phyloP scores from a whole-genome alignment of 176 grass and related monocot genomes.

The Oryza australiensis region DNA sequence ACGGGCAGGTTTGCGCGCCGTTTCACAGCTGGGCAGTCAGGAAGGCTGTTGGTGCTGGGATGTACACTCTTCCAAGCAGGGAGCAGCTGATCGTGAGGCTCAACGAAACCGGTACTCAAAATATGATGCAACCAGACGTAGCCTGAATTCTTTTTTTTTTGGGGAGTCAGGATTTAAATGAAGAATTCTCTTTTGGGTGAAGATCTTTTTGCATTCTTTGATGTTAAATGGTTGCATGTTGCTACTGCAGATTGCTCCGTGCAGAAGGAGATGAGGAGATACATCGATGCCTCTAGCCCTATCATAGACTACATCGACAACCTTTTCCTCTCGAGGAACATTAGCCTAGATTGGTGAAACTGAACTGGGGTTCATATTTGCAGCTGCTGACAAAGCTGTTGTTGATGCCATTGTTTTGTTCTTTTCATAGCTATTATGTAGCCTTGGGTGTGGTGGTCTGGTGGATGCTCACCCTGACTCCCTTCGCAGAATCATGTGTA shows the following conservation, averaged over 20 bases:
- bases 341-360: constrained; percentile 91
- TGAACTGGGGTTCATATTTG: constrained; percentile 26
- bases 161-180: not conserved
- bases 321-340: constrained; percentile 83
- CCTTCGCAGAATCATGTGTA: constrained; percentile 27
- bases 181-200: not conserved
- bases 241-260: constrained; percentile 70
- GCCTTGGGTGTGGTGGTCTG: constrained; percentile 17
- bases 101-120: constrained; percentile 72
- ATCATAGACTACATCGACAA: constrained; percentile 86
- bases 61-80: constrained; percentile 89
- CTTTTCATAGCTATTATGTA: constrained; percentile 29
- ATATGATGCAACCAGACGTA: not conserved
- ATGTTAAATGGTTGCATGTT: not conserved
- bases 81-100: constrained; percentile 74
- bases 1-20: constrained; percentile 91
- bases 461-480: constrained; percentile 32
- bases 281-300: too few relatives aligned
- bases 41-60: constrained; percentile 85
- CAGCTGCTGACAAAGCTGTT: constrained; percentile 11
- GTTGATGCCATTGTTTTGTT: constrained; percentile 36
- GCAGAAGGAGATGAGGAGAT: constrained; percentile 84
- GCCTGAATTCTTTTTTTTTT: not conserved
- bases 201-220: not conserved
- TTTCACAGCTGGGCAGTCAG: constrained; percentile 94